phyloP scores from a whole-genome alignment of 169 alveolate genomes.

The Cryptosporidium sp. region DNA sequence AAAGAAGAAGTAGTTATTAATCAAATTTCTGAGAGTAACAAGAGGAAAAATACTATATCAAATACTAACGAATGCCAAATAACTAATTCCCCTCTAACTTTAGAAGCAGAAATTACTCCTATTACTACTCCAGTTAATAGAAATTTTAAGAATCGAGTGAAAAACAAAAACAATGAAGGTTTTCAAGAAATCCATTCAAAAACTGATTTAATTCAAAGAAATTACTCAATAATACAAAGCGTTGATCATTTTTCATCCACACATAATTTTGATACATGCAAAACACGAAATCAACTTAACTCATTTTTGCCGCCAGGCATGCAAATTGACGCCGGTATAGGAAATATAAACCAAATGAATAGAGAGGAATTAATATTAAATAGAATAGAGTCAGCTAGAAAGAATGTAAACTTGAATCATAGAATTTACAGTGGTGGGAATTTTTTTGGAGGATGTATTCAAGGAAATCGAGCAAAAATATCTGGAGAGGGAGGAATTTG shows the following conservation, averaged over 20 bases:
- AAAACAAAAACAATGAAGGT: not conserved
- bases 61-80: not conserved
- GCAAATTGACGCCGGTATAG: not conserved
- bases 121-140: conserved; percentile 5
- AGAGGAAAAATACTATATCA: not conserved
- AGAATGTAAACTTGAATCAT: conserved; percentile 18
- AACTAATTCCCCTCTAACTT: not conserved
- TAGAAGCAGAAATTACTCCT: not conserved
- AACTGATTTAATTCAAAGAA: conserved; percentile 2
- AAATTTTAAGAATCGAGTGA: not conserved
- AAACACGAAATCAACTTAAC: not conserved
- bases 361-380: conserved; percentile 41
- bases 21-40: not conserved
- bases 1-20: not conserved
- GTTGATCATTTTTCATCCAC: not conserved
- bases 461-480: not conserved
- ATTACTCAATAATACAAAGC: not conserved
- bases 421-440: not conserved
- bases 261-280: conserved; percentile 1
- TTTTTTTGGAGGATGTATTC: not conserved
- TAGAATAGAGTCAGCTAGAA: conserved; percentile 69
- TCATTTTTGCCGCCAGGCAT: conserved; percentile 42
- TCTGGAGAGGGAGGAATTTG: not conserved
- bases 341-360: conserved; percentile 12
- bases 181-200: not conserved